Base-by-base conservation (phyloP, 768 basidiomycete species). In the Kwoniella heveanensis region DNA sequence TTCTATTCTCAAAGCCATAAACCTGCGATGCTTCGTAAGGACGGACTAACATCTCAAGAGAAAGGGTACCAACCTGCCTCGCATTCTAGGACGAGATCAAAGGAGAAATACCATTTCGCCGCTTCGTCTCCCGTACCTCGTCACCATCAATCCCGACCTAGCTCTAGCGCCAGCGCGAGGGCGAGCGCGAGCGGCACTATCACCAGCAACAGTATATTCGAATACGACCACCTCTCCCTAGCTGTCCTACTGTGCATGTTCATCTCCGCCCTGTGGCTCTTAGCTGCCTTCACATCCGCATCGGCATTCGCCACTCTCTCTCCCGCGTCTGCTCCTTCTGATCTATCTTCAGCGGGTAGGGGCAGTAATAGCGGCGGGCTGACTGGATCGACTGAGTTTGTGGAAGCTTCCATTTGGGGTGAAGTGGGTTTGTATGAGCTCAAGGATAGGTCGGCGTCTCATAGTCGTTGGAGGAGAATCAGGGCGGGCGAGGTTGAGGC, bases 231-330 rank as follows among this genome's bases (percentile, higher is more conserved):
- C 27, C 27, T 62, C 25, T 62, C 60, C 15, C 50, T 54, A 7
- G 60, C 46, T 4, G 49, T 64, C 17, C 13, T 64, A 27, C 17
- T 64, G 49, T 64, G 62, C 27, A 29, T 64, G 17, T 64, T 64
- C 55, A 46, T 64, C 13, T 29, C 56, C 1, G 29, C 50, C 15
- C 26, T 64, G 27, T 64, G 62, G 55, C 32, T 64, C 24, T 5
- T 64, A 10, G 62, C 55, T 36, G 46, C 62, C 2, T 57, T 64
- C 22, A 51, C 52, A 10, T 49, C 62, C 10, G 54, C 62, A 21
- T 53, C 54, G 26, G 30, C 39, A 17, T 36, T 57, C 17, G 21
- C 52, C 32, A 27, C 52, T 6, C 22, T 24, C 21, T 6, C 22
- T 2, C 25, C 48, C 22, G n/a, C n/a, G n/a, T 24, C 21, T 47